Conservation (phyloP, 441 rosid species). For the Pelargonium citronellum region DNA sequence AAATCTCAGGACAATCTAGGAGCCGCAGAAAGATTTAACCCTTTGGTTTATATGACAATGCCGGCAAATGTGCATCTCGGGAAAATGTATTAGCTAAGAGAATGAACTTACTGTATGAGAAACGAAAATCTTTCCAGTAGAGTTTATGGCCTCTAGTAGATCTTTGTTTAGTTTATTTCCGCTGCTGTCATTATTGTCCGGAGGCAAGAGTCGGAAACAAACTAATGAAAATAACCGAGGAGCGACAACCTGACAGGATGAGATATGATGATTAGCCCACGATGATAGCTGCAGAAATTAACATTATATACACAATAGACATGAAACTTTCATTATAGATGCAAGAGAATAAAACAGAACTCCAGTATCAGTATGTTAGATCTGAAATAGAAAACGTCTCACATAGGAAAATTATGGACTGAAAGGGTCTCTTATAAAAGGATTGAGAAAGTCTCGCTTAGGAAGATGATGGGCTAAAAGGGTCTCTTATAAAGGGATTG, state of each 20-base stretch:
- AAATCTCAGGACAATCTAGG: too few relatives aligned
- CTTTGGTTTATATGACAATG: too few relatives aligned
- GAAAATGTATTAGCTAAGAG: not conserved
- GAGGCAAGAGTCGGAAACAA: slow-evolving; percentile 59
- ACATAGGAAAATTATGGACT: too few relatives aligned
- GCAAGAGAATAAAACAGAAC: not conserved
- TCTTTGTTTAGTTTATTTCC: slow-evolving; percentile 48
- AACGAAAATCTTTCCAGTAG: slow-evolving; percentile 65
- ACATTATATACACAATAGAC: not conserved
- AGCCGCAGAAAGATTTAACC: too few relatives aligned
- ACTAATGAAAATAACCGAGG: slow-evolving; percentile 69
- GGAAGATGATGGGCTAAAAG: too few relatives aligned
- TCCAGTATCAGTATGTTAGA: too few relatives aligned
- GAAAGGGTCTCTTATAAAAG: too few relatives aligned
- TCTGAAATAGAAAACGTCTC: too few relatives aligned
- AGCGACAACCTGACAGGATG: slow-evolving; percentile 50
- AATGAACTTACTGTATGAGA: slow-evolving; percentile 67
- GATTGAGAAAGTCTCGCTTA: too few relatives aligned
- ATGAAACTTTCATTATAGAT: not conserved
- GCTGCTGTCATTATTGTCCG: slow-evolving; percentile 25
- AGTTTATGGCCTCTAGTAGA: slow-evolving; percentile 66
- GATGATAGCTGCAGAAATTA: not conserved
- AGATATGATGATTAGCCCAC: not conserved
- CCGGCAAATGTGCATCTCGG: not conserved
- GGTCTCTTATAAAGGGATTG: too few relatives aligned